Base-by-base conservation (phyloP, 345 rosid genomes). In the Hibiscus tridactylites region DNA sequence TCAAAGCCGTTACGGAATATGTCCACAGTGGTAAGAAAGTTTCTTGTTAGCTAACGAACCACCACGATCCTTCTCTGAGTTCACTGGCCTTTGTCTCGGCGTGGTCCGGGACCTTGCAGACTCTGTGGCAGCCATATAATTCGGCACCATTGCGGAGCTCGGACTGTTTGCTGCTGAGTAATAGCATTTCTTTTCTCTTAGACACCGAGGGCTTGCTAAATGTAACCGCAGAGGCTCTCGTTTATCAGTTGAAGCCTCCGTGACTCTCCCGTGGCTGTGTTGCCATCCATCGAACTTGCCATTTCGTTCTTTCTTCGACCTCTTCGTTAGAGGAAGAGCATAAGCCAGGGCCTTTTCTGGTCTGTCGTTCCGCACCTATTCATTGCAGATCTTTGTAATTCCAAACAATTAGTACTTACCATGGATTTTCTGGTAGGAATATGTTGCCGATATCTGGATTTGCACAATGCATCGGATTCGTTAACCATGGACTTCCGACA, bases 111-210 rank as follows among this genome's bases (percentile, higher is more conserved):
- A 82, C 64, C 99, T 77, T 0, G 96, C 97, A 0, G 97, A 91
- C 79, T 84, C 89, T 2, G 98, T 94, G 1, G 92, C 84, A 6
- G 93, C 83, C 97, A 95, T 92, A 85, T 89, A 92, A 64, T 92
- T 90, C 0, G 99, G 97, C 53, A 78, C 21, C 2, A 80, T 35
- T 4, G 76, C 68, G 3, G 83, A 79, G 44, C 83, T 78, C 39
- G 96, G 87, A 19, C 88, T 83, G 65, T 81, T 80, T 39, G 76
- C 85, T 15, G 85, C 79, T 4, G 84, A 77, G 61, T 76, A 71
- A 19, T 58, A 75, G 47, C 76, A 73, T 71, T 29, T 74, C 28
- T 80, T 78, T 50, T 76, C 81, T 61, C 73, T 62, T 9, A 75
- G 46, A 73, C 79, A 76, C 57, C 90, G 78, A 2, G 93, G 91